Percentiles rank a stretch among this genome's conserved stretches.
These are phyloP conservation scores for Musa schizocarpa DNA, from an alignment of 176 grass and related monocot genomes.

Conservation along the genomic window DNA sequence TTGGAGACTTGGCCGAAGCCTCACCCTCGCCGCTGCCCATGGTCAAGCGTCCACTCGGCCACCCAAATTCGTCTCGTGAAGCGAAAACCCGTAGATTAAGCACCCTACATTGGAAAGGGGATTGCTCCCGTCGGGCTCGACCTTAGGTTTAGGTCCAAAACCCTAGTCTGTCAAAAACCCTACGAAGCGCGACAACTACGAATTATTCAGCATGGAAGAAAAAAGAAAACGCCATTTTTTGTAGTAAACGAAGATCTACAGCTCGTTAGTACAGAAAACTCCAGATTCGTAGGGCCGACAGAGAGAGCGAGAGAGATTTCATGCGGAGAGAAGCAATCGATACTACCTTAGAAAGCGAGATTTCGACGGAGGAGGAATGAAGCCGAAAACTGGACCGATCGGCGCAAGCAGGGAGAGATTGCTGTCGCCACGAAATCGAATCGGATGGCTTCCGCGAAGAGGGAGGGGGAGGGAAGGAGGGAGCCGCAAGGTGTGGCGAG, in stretches of 20 bases:
- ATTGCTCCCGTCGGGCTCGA: background rate
- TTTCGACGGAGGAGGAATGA: background rate
- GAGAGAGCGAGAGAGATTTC: background rate
- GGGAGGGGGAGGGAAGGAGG: background rate
- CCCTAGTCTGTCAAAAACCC: background rate
- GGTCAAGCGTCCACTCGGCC: slow-evolving; percentile 17
- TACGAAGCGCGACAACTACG: background rate
- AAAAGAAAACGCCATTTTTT: background rate
- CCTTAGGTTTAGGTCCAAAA: background rate
- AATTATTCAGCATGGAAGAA: background rate
- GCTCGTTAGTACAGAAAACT: background rate
- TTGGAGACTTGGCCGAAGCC: slow-evolving; percentile 50
- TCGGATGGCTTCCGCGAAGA: background rate
- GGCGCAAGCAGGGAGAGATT: background rate
- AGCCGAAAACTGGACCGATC: background rate
- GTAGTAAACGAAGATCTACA: background rate
- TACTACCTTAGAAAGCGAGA: background rate
- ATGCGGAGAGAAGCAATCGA: background rate
- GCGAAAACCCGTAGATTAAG: background rate
- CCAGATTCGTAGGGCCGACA: background rate
- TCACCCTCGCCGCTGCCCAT: slow-evolving; percentile 80
- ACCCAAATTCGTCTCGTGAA: background rate
- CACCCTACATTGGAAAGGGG: background rate
- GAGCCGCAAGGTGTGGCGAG: background rate
- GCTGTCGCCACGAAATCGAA: background rate